A percentile compares a stretch with the other conserved stretches of the same genome.
phyloP scores from a whole-genome alignment of 352 stramenopile genomes.

The Halophytophthora polymorphica region DNA sequence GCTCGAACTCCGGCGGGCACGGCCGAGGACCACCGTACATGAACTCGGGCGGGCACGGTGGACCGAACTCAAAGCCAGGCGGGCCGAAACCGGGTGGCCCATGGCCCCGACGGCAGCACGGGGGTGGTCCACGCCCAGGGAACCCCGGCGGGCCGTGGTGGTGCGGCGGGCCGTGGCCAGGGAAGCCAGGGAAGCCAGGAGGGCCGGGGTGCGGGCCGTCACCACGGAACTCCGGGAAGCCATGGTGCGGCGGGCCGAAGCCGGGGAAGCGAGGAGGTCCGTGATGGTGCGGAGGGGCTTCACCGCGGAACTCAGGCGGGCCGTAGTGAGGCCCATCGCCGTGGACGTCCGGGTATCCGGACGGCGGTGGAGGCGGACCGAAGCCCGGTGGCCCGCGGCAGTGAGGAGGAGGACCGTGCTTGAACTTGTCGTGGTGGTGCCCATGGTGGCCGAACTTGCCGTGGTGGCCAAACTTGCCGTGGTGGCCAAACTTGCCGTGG shows the following conservation, averaged over 20 bases:
- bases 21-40: conserved; percentile 1
- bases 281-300: conserved; percentile 3
- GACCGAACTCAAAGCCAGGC: conserved; percentile 7
- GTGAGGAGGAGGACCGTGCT: conserved; percentile 8
- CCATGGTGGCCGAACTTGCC: conserved; percentile 14
- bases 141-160: conserved; percentile 1
- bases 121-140: conserved; percentile 9
- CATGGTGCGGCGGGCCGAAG: conserved; percentile 2
- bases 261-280: conserved; percentile 4
- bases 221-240: conserved; percentile 1
- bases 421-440: conserved; percentile 2
- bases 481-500: conserved; percentile 10
- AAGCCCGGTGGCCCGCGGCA: conserved; percentile 11
- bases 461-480: conserved; percentile 21
- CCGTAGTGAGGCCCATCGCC: neutral
- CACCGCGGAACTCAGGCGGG: neutral
- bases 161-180: conserved; percentile 1
- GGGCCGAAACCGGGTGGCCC: conserved; percentile 4
- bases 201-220: neutral
- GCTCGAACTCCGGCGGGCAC: conserved; percentile 9
- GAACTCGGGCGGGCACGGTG: neutral
- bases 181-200: conserved; percentile 2
- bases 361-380: neutral
- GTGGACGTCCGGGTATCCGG: neutral
- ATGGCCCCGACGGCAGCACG: neutral